A percentile compares a stretch with the other conserved stretches of the same genome.
phyloP scores from a whole-genome alignment of 768 basidiomycete species.

The Pleurotus cornucopiae region DNA sequence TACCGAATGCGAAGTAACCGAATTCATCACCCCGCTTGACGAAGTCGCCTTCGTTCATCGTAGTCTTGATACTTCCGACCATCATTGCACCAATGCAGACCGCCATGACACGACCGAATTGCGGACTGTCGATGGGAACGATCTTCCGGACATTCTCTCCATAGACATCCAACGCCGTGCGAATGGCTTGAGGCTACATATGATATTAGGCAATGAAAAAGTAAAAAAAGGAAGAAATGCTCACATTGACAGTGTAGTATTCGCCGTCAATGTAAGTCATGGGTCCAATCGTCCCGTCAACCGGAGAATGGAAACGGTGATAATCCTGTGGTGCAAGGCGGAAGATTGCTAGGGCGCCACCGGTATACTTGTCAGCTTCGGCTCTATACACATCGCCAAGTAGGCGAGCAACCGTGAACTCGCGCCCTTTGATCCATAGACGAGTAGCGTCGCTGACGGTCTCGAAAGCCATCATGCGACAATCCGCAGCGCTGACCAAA shows the following conservation, averaged over 20 bases:
- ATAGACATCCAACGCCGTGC: conserved; percentile 87
- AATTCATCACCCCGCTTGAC: conserved; percentile 87
- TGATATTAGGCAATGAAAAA: not conserved
- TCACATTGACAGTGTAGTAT: conserved; percentile 93
- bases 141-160: conserved; percentile 93
- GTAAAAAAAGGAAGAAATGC: conserved; percentile 16
- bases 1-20: conserved; percentile 94
- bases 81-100: conserved; percentile 95
- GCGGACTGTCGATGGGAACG: conserved; percentile 84
- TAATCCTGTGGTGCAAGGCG: conserved; percentile 95
- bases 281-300: conserved; percentile 77
- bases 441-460: conserved; percentile 80
- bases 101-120: conserved; percentile 89
- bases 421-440: conserved; percentile 96
- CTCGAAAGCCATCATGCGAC: conserved; percentile 93
- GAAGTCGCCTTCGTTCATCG: conserved; percentile 75
- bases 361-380: conserved; percentile 65
- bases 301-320: conserved; percentile 88
- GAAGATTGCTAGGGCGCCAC: conserved; percentile 87
- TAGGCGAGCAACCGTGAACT: conserved; percentile 78
- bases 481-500: conserved; percentile 90
- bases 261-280: conserved; percentile 86
- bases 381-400: conserved; percentile 75
- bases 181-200: conserved; percentile 83
- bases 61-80: conserved; percentile 87